A percentile compares a stretch with the other conserved stretches of the same genome.
Conservation (phyloP, 345 rosid genomes). For the Jatropha curcas region DNA sequence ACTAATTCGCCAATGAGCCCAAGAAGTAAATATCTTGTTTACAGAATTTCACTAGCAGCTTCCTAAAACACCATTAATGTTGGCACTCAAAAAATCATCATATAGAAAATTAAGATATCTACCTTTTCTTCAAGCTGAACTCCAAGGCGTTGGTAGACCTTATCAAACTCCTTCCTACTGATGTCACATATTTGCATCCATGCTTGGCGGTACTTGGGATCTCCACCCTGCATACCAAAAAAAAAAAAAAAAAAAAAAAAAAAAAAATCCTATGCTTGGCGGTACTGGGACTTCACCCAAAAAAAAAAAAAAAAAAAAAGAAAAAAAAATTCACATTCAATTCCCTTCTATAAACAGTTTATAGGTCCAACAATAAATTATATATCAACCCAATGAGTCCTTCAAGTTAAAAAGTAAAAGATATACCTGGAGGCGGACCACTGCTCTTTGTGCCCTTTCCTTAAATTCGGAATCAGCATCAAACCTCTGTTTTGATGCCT, state of each 20-base stretch:
- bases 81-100: neutral
- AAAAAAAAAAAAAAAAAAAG: too few species aligned
- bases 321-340: neutral
- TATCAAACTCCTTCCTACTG: slow-evolving; percentile 75
- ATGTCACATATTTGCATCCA: slow-evolving; percentile 83
- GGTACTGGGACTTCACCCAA: too few species aligned
- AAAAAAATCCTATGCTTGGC: too few species aligned
- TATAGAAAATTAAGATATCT: slow-evolving; percentile 7
- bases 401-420: neutral
- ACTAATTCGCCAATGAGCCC: neutral
- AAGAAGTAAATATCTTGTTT: neutral
- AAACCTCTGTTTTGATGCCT: slow-evolving; percentile 74
- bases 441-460: slow-evolving; percentile 91
- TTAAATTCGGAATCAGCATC: slow-evolving; percentile 70
- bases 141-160: slow-evolving; percentile 76
- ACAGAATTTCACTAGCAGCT: neutral
- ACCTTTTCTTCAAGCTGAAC: slow-evolving; percentile 92
- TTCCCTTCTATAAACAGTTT: neutral
- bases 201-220: slow-evolving; percentile 65
- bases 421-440: slow-evolving; percentile 88
- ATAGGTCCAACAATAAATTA: neutral
- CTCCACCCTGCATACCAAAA: slow-evolving; percentile 64
- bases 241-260: too few species aligned
- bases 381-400: neutral
- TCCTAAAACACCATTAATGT: neutral